Evolutionary conservation across 495 filamentous ascomycete species (phyloP), one percentile per base, ranked within the genome.

Genomic region (Oidiodendron maius): DNA sequence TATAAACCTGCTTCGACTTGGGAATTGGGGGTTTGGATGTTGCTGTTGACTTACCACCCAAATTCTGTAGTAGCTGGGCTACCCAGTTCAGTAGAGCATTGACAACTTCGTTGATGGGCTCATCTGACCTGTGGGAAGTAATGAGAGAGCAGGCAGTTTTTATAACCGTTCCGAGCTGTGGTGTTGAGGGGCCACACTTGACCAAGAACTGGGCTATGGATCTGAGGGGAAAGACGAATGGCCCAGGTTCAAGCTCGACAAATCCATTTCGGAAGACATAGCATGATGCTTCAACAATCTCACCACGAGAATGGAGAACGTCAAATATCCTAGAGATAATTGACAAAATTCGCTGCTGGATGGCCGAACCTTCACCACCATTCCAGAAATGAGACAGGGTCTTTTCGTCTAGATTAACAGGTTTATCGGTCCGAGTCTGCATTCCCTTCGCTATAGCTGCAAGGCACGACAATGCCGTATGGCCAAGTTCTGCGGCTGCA

Each of bases 71-170:
- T 0, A 91, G 69, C 3, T 72, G 68, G 15, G 84, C 71, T 10
- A 88, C 77, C 67, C 88, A 83, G 2, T 71, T 65, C 6, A 89
- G 66, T 11, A 93, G 62, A 16, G 70, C 66, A 2, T 65, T 64
- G 0, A 87, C 74, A 26, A 76, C 71, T 4, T 59, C 52, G 20
- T 56, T 55, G 26, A 68, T 46, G 3, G 32, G 23, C 44, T 36
- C 63, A 42, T 56, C 75, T 53, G 57, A 70, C 51, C 64, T 65
- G 3, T 70, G 69, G 15, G 79, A 80, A 13, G 77, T 80, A 34
- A 93, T 71, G 52, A 95, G 84, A 2, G 81, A 83, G 45, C 81
- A 82, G 2, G 88, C 89, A 9, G 86, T 91, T 18, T 78, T 82
- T 41, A 96, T 80, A 6, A 95, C 75, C 28, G 76, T 76, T 36